Conservation (phyloP, 306 rosid genomes). For the Aeschynomene evenia region DNA sequence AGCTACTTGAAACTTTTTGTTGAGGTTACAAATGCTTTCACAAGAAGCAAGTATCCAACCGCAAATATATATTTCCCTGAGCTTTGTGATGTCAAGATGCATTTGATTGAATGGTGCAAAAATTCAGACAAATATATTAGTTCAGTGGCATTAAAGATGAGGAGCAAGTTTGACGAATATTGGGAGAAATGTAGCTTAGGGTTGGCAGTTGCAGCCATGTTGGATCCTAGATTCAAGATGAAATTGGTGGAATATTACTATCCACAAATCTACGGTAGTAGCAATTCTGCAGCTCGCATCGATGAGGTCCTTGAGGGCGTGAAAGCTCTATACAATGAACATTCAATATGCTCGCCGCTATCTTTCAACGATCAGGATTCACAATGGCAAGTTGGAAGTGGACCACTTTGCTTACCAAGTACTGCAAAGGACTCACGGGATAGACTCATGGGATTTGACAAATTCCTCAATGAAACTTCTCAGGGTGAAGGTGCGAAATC, state of each 20-base stretch:
- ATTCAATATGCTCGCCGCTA: conserved; percentile 58
- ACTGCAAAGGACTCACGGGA: conserved; percentile 57
- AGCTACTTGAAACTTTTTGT: conserved; percentile 59
- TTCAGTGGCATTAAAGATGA: conserved; percentile 61
- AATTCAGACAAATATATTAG: conserved; percentile 55
- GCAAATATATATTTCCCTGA: conserved; percentile 69
- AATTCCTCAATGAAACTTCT: conserved; percentile 66
- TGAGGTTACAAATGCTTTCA: conserved; percentile 47
- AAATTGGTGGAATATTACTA: conserved; percentile 72
- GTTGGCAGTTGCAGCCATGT: conserved; percentile 71
- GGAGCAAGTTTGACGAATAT: conserved; percentile 66
- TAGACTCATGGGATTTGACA: conserved; percentile 76
- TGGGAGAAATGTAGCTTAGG: conserved; percentile 73
- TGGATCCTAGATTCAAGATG: conserved; percentile 83
- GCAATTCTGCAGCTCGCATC: conserved; percentile 44
- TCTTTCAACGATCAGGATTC: conserved; percentile 60
- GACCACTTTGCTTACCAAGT: conserved; percentile 40
- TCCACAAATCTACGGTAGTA: conserved; percentile 66
- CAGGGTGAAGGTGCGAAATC: conserved; percentile 60
- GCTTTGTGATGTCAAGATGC: conserved; percentile 65
- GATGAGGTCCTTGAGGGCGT: conserved; percentile 54
- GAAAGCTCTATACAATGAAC: conserved; percentile 65
- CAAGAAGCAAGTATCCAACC: conserved; percentile 49
- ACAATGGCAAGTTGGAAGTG: conserved; percentile 56
- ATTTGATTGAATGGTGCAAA: conserved; percentile 75